Base-by-base conservation (phyloP, 768 basidiomycete genomes). In the Termitomyces sp. region DNA sequence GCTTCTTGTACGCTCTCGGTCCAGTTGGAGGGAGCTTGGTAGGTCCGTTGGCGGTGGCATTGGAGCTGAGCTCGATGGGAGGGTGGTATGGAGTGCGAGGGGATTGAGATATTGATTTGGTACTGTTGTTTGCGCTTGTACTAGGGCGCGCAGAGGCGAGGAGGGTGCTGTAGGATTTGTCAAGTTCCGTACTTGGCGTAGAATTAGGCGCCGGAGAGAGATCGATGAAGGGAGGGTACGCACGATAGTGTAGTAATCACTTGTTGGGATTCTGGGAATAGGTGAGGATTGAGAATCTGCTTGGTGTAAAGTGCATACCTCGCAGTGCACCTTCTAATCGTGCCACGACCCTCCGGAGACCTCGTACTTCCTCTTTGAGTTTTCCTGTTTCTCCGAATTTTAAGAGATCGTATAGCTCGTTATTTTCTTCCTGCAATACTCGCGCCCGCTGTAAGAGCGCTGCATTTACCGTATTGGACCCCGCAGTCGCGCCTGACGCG, bases 391-490 rank as follows among this genome's bases (percentile, higher is more conserved):
- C 92, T 44, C 88, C 84, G 28, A 78, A 78, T 71, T 85, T 89
- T 58, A 94, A 74, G 11, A 94, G 75, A 53, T 86, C 83, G 70
- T 94, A 94, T 18, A 94, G 72, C 64, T 94, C 92, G 65, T 94
- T 91, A 62, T 94, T 94, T 73, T 94, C 92, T 59, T 92, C 89
- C 70, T 94, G 92, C 11, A 94, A 76, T 18, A 87, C 73, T 52
- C 84, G 84, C 32, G 84, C 82, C 51, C 90, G 81, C 68, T 93
- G 91, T 0, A 84, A 89, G 60, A 94, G 80, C 0, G 92, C 92
- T n/a, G 86, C 79, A 42, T 84, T 74, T 36, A 90, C 87, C 1
- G 88, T 89, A 64, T 79, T 83, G 12, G 78, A 79, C 24, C 76
- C 72, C 40, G 76, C 65, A 36, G 74, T 64, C 53, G 69, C 63